Conservation (phyloP, 345 rosid species). For the Moricandia arvensis region DNA sequence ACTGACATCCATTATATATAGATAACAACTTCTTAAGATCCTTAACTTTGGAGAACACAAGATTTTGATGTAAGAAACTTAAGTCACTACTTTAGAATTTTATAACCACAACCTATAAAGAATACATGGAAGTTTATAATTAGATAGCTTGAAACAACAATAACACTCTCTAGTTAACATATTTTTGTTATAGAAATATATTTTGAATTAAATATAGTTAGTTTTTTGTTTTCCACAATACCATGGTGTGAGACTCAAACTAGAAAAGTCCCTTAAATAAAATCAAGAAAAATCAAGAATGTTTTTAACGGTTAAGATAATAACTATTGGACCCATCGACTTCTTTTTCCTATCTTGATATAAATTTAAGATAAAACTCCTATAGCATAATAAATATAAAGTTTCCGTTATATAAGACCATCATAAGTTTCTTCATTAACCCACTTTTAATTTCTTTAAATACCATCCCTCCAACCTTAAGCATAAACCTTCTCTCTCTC, state of each 20-base stretch:
- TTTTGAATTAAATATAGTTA: background rate
- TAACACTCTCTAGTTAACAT: background rate
- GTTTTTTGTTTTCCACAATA: background rate
- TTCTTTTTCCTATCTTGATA: constrained; percentile 1
- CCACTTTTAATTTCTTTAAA: constrained; percentile 25
- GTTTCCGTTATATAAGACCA: constrained; percentile 32
- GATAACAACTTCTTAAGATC: no score
- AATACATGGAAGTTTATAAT: background rate
- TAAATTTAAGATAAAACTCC: constrained; percentile 3
- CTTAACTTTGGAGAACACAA: background rate
- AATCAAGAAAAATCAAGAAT: background rate
- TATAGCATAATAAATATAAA: constrained; percentile 15
- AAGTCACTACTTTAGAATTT: background rate
- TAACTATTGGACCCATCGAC: constrained; percentile 32
- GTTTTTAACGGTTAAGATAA: constrained; percentile 20
- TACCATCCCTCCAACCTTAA: constrained; percentile 12
- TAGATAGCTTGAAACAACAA: background rate
- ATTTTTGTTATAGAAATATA: background rate
- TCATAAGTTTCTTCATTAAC: constrained; percentile 33
- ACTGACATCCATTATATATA: background rate
- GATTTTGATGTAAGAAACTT: background rate
- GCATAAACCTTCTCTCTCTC: constrained; percentile 2
- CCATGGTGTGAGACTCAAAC: constrained; percentile 12
- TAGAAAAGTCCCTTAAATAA: background rate
- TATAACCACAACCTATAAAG: background rate